Conservation (phyloP, 331 rosid species). For the Rhamnella rubrinervis region DNA sequence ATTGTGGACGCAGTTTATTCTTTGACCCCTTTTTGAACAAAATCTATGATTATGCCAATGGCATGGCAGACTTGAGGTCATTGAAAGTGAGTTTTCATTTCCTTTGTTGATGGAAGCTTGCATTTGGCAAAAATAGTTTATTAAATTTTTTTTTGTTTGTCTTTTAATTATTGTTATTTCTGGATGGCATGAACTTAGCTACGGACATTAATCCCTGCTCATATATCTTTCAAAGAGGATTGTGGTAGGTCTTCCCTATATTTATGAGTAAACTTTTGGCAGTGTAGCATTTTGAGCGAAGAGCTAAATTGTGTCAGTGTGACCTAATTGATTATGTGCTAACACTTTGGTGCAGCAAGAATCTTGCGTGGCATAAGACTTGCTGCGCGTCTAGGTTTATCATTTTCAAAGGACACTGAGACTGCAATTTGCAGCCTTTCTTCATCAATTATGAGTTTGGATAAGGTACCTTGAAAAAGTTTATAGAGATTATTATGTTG, state of each 20-base stretch:
- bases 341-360: slow-evolving; percentile 58
- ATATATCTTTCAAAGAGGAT: slow-evolving; percentile 72
- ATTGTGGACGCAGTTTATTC: slow-evolving; percentile 53
- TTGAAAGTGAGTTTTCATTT: slow-evolving; percentile 57
- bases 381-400: slow-evolving; percentile 90
- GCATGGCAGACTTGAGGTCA: slow-evolving; percentile 63
- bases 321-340: slow-evolving; percentile 24
- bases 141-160: not conserved
- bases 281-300: slow-evolving; percentile 20
- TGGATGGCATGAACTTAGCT: slow-evolving; percentile 59
- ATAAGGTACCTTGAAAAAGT: slow-evolving; percentile 50
- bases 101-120: not conserved
- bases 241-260: slow-evolving; percentile 61
- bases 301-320: slow-evolving; percentile 21
- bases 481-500: slow-evolving; percentile 15
- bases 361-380: slow-evolving; percentile 89
- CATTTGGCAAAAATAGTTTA: not conserved
- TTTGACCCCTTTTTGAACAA: slow-evolving; percentile 51
- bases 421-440: slow-evolving; percentile 56
- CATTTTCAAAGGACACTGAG: slow-evolving; percentile 65
- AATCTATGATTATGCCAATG: slow-evolving; percentile 67
- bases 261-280: slow-evolving; percentile 21
- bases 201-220: slow-evolving; percentile 74
- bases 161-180: not conserved
- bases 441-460: slow-evolving; percentile 45